phyloP scores from a whole-genome alignment of 371 early-diverging fungal genomes.

The Dichotomocladium elegans region DNA sequence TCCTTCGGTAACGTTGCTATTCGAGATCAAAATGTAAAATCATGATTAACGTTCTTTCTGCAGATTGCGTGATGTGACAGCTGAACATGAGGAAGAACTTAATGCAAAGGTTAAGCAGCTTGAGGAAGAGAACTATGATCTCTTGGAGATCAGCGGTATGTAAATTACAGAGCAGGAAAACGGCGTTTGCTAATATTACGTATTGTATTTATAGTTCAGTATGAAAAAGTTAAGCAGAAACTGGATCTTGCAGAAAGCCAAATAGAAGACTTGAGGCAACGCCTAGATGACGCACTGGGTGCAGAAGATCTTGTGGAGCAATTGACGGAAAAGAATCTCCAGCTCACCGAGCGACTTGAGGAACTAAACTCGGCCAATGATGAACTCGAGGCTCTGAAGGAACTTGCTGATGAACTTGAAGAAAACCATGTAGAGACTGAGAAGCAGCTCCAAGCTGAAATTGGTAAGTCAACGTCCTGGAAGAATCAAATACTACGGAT shows the following conservation, averaged over 20 bases:
- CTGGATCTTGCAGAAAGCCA: constrained; percentile 64
- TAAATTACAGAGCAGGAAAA: neutral
- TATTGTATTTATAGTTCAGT: constrained; percentile 32
- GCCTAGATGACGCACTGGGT: constrained; percentile 78
- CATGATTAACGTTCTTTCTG: too few species aligned
- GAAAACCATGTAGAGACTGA: constrained; percentile 86
- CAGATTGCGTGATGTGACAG: constrained; percentile 78
- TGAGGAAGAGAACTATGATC: constrained; percentile 63
- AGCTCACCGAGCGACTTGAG: constrained; percentile 70
- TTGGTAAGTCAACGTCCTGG: constrained; percentile 30
- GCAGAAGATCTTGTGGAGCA: constrained; percentile 81
- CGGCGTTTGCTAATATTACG: too few species aligned
- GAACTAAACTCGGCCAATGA: constrained; percentile 75
- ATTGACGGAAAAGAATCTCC: constrained; percentile 76
- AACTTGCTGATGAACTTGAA: constrained; percentile 89
- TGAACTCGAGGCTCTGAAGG: constrained; percentile 87
- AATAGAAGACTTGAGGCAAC: constrained; percentile 80
- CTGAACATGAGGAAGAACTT: constrained; percentile 69
- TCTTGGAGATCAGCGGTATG: constrained; percentile 49
- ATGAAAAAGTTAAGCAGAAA: constrained; percentile 52
- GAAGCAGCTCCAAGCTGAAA: constrained; percentile 81
- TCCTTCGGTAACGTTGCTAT: constrained; percentile 49
- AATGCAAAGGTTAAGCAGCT: constrained; percentile 56
- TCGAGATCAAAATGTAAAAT: neutral
- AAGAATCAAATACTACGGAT: neutral